Conservation (phyloP, 257 asterid species). For the Plantago ovata region DNA sequence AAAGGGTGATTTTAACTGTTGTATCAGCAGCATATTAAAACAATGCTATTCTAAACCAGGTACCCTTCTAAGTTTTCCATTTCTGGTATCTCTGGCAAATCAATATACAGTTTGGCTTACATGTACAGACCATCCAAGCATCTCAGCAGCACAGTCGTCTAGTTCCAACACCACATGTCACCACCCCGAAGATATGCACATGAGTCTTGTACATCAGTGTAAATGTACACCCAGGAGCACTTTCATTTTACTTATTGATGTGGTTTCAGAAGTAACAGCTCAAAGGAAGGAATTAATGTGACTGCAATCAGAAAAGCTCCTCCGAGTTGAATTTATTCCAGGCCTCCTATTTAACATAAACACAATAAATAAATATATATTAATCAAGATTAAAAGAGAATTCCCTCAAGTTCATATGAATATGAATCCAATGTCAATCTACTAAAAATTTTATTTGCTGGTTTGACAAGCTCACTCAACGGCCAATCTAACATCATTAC, state of each 20-base stretch:
- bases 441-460: background rate
- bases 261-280: slow-evolving; percentile 25
- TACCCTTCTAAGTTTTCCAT: slow-evolving; percentile 28
- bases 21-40: slow-evolving; percentile 33
- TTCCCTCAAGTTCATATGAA: slow-evolving; percentile 2
- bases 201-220: slow-evolving; percentile 19
- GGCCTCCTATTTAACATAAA: slow-evolving; percentile 62
- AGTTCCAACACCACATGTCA: slow-evolving; percentile 25
- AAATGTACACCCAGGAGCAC: slow-evolving; percentile 20
- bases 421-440: background rate
- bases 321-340: slow-evolving; percentile 99
- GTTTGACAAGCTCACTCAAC: background rate
- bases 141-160: slow-evolving; percentile 27
- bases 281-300: slow-evolving; percentile 21
- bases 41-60: slow-evolving; percentile 43
- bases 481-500: too few species aligned
- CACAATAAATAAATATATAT: background rate
- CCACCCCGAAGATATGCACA: slow-evolving; percentile 31
- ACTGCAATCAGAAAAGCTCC: slow-evolving; percentile 81
- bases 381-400: slow-evolving; percentile 21
- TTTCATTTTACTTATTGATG: slow-evolving; percentile 21
- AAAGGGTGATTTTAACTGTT: slow-evolving; percentile 25
- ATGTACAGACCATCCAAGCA: slow-evolving; percentile 34
- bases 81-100: slow-evolving; percentile 32
- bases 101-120: slow-evolving; percentile 48